These are phyloP conservation scores for Thuja plicata DNA, from an alignment of 83 land plant species.

Conservation along the genomic window DNA sequence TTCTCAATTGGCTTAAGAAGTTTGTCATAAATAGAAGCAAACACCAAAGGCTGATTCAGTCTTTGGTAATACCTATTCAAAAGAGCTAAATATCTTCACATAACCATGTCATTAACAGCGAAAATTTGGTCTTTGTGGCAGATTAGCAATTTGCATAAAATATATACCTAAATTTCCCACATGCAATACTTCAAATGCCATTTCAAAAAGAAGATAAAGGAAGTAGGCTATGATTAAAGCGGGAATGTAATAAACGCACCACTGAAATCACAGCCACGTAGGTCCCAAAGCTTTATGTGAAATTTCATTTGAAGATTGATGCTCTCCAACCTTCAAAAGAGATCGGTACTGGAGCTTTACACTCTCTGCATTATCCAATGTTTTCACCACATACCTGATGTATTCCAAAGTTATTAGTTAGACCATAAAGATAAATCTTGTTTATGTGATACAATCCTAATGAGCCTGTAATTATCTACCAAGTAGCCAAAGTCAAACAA, in stretches of 20 bases:
- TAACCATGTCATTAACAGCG: neutral
- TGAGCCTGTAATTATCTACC: neutral
- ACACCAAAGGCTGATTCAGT: neutral
- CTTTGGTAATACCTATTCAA: neutral
- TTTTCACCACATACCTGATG: constrained; percentile 85
- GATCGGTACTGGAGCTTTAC: constrained; percentile 93
- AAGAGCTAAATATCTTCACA: neutral
- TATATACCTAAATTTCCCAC: neutral
- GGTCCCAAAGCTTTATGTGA: constrained; percentile 38
- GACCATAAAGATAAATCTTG: neutral
- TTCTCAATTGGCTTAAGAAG: neutral
- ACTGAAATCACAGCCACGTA: constrained; percentile 38
- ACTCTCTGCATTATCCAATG: constrained; percentile 91
- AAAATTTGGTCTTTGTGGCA: neutral
- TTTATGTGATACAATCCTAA: neutral
- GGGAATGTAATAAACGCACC: neutral
- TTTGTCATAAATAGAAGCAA: neutral
- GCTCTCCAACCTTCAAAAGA: constrained; percentile 57
- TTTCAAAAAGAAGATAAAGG: neutral
- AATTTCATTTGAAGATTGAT: constrained; percentile 30
- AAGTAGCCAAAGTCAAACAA: neutral
- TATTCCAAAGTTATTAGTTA: neutral
- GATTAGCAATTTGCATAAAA: neutral
- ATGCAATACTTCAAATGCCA: neutral
- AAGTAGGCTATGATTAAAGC: neutral